Evolutionary conservation across 1,284 basidiomycete genomes (phyloP).

Genomic region (Mrakiaceae sp.): DNA sequence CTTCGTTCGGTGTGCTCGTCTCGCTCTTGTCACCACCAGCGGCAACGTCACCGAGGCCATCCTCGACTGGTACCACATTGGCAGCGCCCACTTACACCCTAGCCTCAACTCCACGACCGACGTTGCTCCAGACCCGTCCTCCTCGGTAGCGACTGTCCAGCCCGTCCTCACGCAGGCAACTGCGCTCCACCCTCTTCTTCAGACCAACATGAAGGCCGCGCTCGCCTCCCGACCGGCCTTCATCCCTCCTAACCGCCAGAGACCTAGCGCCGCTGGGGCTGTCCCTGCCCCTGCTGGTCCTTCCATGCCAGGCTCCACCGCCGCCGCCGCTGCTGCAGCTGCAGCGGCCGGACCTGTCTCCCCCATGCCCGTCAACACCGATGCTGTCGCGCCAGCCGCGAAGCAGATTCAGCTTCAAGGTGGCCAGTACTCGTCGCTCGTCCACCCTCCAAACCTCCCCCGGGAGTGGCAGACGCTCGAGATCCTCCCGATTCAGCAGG

Average conservation of each 20-base stretch:
- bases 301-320: neutral
- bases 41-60: slow-evolving; percentile 11
- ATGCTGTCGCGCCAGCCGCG: neutral
- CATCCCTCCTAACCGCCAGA: slow-evolving; percentile 10
- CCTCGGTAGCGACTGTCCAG: neutral
- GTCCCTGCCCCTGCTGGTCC: neutral
- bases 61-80: slow-evolving; percentile 10
- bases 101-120: neutral
- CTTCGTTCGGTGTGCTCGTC: neutral
- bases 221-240: slow-evolving; percentile 15
- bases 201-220: slow-evolving; percentile 14
- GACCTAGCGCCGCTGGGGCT: neutral
- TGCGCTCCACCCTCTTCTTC: slow-evolving; percentile 11
- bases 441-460: slow-evolving; percentile 2
- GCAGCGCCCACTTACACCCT: neutral
- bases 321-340: neutral
- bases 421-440: slow-evolving; percentile 13
- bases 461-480: neutral
- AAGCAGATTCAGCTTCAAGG: slow-evolving; percentile 2
- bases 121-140: neutral
- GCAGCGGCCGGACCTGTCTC: neutral
- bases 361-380: neutral
- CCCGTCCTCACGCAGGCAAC: slow-evolving; percentile 1
- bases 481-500: slow-evolving; percentile 1
- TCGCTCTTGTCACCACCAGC: neutral